phyloP scores from a whole-genome alignment of 1,284 basidiomycete species.

The Rugosomyces carneus region DNA sequence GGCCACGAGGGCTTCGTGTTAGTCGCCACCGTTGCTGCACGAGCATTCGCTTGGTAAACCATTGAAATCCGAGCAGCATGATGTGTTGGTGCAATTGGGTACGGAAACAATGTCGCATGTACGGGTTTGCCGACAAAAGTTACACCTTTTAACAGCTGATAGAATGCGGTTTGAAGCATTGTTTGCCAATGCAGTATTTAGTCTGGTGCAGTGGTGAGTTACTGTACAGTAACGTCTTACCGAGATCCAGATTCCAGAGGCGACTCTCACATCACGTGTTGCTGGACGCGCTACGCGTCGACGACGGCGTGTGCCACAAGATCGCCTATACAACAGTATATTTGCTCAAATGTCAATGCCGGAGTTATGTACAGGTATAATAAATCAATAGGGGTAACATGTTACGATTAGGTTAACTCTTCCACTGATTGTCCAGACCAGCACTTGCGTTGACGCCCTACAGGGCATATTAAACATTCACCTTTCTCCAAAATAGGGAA shows the following conservation, averaged over 20 bases:
- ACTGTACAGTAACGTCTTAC: too few species aligned
- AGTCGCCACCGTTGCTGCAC: constrained; percentile 9
- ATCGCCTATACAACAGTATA: too few species aligned
- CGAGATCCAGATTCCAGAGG: too few species aligned
- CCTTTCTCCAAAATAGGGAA: not conserved
- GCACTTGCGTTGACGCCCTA: constrained; percentile 43
- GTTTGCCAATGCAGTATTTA: too few species aligned
- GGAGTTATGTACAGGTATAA: too few species aligned
- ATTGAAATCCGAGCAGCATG: constrained; percentile 38
- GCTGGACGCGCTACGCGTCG: not conserved
- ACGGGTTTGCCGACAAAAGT: constrained; percentile 12
- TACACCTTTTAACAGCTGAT: constrained; percentile 10
- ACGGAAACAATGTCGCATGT: constrained; percentile 29
- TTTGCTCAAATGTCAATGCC: too few species aligned
- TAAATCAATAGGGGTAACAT: too few species aligned
- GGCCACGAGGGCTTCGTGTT: constrained; percentile 30
- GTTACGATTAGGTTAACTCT: constrained; percentile 21
- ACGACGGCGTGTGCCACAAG: too few species aligned
- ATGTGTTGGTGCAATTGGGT: constrained; percentile 30
- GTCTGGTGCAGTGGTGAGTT: too few species aligned
- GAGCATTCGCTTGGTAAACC: constrained; percentile 30
- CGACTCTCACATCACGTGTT: not conserved
- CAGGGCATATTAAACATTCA: not conserved
- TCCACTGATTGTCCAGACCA: constrained; percentile 35
- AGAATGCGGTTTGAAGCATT: not conserved